Base-by-base conservation (phyloP, 2,329 filamentous ascomycete species). In the Zymoseptoria brevis region DNA sequence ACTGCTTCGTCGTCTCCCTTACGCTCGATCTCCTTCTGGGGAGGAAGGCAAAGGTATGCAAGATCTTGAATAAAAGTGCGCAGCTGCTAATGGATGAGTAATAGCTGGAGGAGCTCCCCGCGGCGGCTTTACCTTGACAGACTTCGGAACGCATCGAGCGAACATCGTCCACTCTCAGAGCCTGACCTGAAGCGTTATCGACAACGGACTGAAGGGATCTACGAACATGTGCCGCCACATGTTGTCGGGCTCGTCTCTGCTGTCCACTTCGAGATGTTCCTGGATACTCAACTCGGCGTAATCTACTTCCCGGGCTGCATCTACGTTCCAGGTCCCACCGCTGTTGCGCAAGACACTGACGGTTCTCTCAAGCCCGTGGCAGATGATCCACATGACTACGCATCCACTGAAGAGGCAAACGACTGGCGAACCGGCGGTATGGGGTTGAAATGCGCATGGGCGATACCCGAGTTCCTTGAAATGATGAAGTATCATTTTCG, bases 1-100 rank as follows among this genome's bases (percentile, higher is more conserved):
- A 13, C 41, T 60, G n/a, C 50, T 54, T 41, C 54, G 51, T 45
- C 58, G 55, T 13, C 19, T 60, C 48, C 58, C 55, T n/a, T 60
- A 60, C 55, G 55, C 58, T n/a, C 49, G 49, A 2, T 19, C 8
- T 1, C 19, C 49, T 1, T 21, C 22, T 11, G 19, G 49, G 19
- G 19, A 50, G 1, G 49, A 19, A 50, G 49, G 49, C 19, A 50
- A 24, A 19, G 22, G n/a, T 21, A 22, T 22, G 21, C 21, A 22
- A 22, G 21, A 22, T 22, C 21, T 4, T 2, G 2, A 22, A 22
- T 22, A 22, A 2, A 22, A 22, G 21, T 4, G 4, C 21, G 21
- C 21, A 22, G 21, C 4, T 22, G 21, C 21, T 22, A 22, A 22
- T 22, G 21, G 21, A 22, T 4, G 21, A 22, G 21, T 4, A 4